Evolutionary conservation across 257 asterid genomes (phyloP), one percentile per base, ranked within the genome.

Genomic region (Gentiana dahurica): DNA sequence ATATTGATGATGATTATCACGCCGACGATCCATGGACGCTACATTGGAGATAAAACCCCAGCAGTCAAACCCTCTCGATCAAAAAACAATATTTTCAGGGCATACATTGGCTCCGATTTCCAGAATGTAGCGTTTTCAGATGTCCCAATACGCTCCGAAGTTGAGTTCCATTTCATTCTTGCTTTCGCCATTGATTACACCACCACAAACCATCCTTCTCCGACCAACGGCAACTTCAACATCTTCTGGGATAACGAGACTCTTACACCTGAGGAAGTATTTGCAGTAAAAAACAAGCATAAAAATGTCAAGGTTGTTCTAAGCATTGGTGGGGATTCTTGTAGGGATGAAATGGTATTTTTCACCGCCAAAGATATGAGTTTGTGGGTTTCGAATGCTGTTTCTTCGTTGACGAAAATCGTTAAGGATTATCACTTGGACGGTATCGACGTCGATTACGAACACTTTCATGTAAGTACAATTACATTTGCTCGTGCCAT

Each of bases 151-250:
- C 70, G 73, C 62, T 61, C 86, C 3, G 51, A 34, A 2, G 94
- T 89, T 4, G 86, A 88, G 32, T 86, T 89, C 68, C 95, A 89
- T 75, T 89, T 76, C 87, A 85, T 89, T 54, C 94, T 89, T 49
- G 73, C 97, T 1, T 89, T 89, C 46, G 82, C 95, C 58, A 83
- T 89, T 39, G 95, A 89, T 72, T 89, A 89, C 79, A 81, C 93
- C 0, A 62, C 80, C 54, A 67, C 81, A 1, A 73, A 89, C 12
- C 61, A 83, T 36, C 73, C 94, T 3, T 59, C 84, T 0, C 87
- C 92, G 4, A 76, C 92, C 7, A 64, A 89, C 15, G 95, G 95
- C 34, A 65, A 71, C 9, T 87, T 87, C 74, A 79, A 78, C 66
- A 47, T 86, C 0, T 85, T 75, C 54, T 88, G 97, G 97, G 97